Conservation (phyloP, 2,329 filamentous ascomycete species). For the Elsinoe perseae region DNA sequence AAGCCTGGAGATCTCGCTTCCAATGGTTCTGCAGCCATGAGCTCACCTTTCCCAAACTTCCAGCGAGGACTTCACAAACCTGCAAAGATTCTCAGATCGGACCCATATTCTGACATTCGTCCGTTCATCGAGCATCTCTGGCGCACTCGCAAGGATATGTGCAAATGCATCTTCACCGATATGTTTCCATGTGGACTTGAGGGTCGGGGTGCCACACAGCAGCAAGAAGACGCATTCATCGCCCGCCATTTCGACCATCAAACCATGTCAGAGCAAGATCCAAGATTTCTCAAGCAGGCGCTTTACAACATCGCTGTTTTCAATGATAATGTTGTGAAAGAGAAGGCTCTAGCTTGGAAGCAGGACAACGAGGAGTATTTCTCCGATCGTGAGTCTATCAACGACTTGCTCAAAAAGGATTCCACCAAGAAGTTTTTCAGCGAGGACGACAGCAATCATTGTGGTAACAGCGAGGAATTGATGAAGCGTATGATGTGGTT, state of each 20-base stretch:
- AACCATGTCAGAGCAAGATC: constrained; percentile 27
- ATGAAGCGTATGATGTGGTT: neutral
- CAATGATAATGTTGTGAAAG: constrained; percentile 25
- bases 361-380: constrained; percentile 21
- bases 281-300: constrained; percentile 30
- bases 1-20: neutral
- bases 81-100: constrained; percentile 24
- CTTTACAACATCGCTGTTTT: constrained; percentile 27
- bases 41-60: neutral
- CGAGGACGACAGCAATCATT: neutral
- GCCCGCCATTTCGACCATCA: constrained; percentile 23
- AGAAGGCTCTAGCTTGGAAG: constrained; percentile 23
- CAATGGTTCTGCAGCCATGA: neutral
- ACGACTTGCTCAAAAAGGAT: constrained; percentile 20
- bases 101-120: constrained; percentile 25
- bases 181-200: constrained; percentile 26
- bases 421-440: constrained; percentile 14
- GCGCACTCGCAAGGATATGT: constrained; percentile 22
- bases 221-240: constrained; percentile 28
- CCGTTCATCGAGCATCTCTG: constrained; percentile 27
- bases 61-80: constrained; percentile 2
- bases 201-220: constrained; percentile 18
- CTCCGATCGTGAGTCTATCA: constrained; percentile 21
- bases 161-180: constrained; percentile 27
- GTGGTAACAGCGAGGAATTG: neutral